Evolutionary conservation across 2,329 filamentous ascomycete species (phyloP).

Genomic region (Cytospora mali): DNA sequence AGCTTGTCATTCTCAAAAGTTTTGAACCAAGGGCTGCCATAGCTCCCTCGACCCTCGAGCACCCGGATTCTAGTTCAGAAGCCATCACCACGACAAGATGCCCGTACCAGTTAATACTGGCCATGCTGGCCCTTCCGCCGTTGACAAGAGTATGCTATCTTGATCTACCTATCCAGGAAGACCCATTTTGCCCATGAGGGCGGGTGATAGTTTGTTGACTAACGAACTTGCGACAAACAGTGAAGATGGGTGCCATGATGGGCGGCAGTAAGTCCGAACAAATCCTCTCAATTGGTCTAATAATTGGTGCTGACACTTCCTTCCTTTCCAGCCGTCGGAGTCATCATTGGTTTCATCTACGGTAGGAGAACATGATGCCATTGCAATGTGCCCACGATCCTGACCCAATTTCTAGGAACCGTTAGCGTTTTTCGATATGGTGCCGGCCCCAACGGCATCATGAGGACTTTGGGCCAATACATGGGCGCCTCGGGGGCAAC

Average conservation of each 20-base stretch:
- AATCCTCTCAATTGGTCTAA: background rate
- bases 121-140: slow-evolving; percentile 49
- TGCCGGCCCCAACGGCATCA: slow-evolving; percentile 88
- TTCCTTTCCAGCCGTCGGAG: slow-evolving; percentile 72
- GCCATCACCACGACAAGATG: slow-evolving; percentile 33
- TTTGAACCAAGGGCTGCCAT: background rate
- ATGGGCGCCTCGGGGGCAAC: slow-evolving; percentile 95
- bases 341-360: slow-evolving; percentile 97
- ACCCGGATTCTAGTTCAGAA: background rate
- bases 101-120: slow-evolving; percentile 37
- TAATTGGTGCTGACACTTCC: slow-evolving; percentile 1
- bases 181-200: slow-evolving; percentile 10
- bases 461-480: slow-evolving; percentile 92
- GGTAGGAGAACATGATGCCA: slow-evolving; percentile 56
- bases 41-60: slow-evolving; percentile 1
- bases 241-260: slow-evolving; percentile 99
- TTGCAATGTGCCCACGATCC: background rate
- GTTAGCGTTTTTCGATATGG: slow-evolving; percentile 96
- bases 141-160: slow-evolving; percentile 57
- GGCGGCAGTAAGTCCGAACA: slow-evolving; percentile 76
- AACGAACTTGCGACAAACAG: slow-evolving; percentile 57
- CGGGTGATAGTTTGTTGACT: slow-evolving; percentile 8
- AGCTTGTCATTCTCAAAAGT: background rate
- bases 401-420: slow-evolving; percentile 60
- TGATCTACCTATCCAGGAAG: background rate